A percentile compares a stretch with the other conserved stretches of the same genome.
Conservation (phyloP, 495 filamentous ascomycete species). For the Cenococcum geophilum region DNA sequence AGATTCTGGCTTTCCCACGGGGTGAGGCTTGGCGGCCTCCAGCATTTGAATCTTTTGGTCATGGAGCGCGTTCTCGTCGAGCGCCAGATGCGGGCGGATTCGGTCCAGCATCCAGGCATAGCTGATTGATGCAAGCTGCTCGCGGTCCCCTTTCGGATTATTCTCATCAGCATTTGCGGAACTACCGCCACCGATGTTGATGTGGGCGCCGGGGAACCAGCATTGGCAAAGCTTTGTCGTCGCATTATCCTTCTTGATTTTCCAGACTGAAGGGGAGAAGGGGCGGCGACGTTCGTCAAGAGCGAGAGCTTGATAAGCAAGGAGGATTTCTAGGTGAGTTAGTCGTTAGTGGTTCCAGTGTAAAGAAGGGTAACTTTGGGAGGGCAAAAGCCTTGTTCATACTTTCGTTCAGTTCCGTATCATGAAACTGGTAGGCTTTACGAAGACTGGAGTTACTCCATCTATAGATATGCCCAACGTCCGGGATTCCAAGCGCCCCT, state of each 20-base stretch:
- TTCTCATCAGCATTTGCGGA: constrained; percentile 12
- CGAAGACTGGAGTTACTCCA: constrained; percentile 9
- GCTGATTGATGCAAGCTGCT: constrained; percentile 11
- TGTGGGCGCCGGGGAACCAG: constrained; percentile 54
- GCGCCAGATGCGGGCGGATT: constrained; percentile 21
- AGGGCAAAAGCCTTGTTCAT: not conserved
- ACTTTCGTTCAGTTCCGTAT: constrained; percentile 25
- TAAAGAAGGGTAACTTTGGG: too few relatives aligned
- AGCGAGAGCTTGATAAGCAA: constrained; percentile 57
- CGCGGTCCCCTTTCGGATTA: constrained; percentile 21
- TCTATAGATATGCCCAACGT: constrained; percentile 18
- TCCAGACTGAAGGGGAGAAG: constrained; percentile 53
- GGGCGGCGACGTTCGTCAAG: constrained; percentile 51
- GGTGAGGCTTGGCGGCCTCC: too few relatives aligned
- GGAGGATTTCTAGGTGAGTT: constrained; percentile 41
- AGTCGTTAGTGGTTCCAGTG: not conserved
- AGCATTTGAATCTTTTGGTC: too few relatives aligned
- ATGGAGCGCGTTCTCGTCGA: constrained; percentile 9
- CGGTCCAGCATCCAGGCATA: constrained; percentile 29
- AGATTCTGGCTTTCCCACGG: too few relatives aligned
- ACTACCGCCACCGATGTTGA: constrained; percentile 47
- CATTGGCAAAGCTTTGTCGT: constrained; percentile 40
- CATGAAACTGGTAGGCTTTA: constrained; percentile 26
- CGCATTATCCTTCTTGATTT: constrained; percentile 30
- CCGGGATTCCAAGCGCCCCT: constrained; percentile 40